Conservation (phyloP, 441 rosid genomes). For the Theobroma grandiflorum region DNA sequence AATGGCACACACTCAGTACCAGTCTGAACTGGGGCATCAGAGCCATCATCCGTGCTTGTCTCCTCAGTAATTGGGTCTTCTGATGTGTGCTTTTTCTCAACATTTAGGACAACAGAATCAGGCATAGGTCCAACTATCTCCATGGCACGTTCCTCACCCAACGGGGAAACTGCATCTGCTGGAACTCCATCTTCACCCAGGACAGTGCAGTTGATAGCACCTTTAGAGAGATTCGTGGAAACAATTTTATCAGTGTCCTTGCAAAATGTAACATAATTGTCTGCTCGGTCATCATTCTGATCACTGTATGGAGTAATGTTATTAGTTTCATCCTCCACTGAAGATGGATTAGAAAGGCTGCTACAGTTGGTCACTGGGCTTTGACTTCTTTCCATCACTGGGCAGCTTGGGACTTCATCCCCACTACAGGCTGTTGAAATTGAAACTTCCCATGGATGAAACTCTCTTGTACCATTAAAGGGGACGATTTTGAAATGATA, state of each 20-base stretch:
- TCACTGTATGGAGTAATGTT: slow-evolving; percentile 46
- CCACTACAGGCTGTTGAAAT: slow-evolving; percentile 53
- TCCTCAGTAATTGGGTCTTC: slow-evolving; percentile 49
- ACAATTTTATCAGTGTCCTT: slow-evolving; percentile 50
- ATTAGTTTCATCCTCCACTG: slow-evolving; percentile 88
- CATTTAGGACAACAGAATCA: slow-evolving; percentile 38
- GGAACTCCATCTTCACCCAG: slow-evolving; percentile 34
- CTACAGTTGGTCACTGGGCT: slow-evolving; percentile 81
- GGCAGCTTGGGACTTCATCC: slow-evolving; percentile 49
- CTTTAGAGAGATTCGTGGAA: slow-evolving; percentile 42
- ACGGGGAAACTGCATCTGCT: slow-evolving; percentile 42
- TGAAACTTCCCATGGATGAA: slow-evolving; percentile 56
- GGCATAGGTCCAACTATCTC: slow-evolving; percentile 38
- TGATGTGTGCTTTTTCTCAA: slow-evolving; percentile 40
- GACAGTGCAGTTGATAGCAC: slow-evolving; percentile 40
- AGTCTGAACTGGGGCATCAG: slow-evolving; percentile 46
- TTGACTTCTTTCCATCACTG: slow-evolving; percentile 72
- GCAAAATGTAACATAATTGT: slow-evolving; percentile 46
- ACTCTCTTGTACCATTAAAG: slow-evolving; percentile 52
- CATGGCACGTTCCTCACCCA: slow-evolving; percentile 41
- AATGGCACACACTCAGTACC: slow-evolving; percentile 55
- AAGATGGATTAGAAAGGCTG: slow-evolving; percentile 84
- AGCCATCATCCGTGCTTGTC: slow-evolving; percentile 48
- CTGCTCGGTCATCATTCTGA: slow-evolving; percentile 54
- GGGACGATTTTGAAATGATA: slow-evolving; percentile 69